Percentiles rank a stretch among this genome's conserved stretches.
Evolutionary conservation across 2,329 filamentous ascomycete species (phyloP).

Genomic region (Aspergillus quadrilineatus): DNA sequence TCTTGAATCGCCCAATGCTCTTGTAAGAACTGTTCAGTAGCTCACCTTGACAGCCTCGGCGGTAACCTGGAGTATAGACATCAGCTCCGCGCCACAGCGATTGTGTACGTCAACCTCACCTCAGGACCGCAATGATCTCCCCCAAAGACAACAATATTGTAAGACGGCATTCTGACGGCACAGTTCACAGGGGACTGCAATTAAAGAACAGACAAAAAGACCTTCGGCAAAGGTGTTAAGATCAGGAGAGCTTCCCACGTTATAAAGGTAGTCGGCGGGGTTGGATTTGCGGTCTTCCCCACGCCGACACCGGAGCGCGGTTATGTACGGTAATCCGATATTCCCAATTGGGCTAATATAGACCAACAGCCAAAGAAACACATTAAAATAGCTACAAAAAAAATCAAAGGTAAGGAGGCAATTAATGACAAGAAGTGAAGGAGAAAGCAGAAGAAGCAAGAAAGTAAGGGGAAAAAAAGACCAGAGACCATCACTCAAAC

Average conservation of each 20-base stretch:
- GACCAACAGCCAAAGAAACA: constrained; percentile 11
- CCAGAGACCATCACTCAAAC: constrained; percentile 13
- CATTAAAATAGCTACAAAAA: constrained; percentile 21
- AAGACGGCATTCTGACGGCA: constrained; percentile 59
- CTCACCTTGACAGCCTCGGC: constrained; percentile 80
- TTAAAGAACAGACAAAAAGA: constrained; percentile 1
- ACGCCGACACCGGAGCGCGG: constrained; percentile 30
- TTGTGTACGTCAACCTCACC: constrained; percentile 50
- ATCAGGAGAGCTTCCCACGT: constrained; percentile 10
- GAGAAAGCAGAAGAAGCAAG: constrained; percentile 8
- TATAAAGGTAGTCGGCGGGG: constrained; percentile 22
- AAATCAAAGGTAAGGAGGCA: constrained; percentile 5
- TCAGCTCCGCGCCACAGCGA: constrained; percentile 8
- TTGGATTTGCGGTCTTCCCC: constrained; percentile 20
- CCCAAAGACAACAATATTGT: constrained; percentile 77
- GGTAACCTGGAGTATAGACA: constrained; percentile 60
- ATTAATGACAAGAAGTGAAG: constrained; percentile 9
- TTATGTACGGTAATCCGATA: constrained; percentile 10
- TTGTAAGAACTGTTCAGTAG: background rate
- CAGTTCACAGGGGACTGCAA: constrained; percentile 5
- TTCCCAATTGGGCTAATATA: constrained; percentile 11
- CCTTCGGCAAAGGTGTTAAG: constrained; percentile 2
- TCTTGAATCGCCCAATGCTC: background rate
- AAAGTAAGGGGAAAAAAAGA: constrained; percentile 8
- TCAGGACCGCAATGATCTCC: constrained; percentile 86